Evolutionary conservation across 2,329 filamentous ascomycete species (phyloP).

Genomic region (Tolypocladium amazonense): DNA sequence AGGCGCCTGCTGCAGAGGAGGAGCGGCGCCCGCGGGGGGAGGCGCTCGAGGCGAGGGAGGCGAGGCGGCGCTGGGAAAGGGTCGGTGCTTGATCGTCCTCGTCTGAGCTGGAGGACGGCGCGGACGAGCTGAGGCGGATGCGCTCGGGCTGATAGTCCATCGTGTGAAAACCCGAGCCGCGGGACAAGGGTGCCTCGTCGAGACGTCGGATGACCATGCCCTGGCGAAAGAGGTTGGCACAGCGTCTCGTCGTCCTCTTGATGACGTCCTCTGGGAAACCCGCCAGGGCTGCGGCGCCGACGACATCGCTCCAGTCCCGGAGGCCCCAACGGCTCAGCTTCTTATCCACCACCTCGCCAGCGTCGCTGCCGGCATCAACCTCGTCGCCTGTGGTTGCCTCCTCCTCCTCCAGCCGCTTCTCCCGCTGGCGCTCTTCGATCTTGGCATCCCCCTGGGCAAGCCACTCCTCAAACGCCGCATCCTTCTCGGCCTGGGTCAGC

Average conservation of each 20-base stretch:
- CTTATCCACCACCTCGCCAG: constrained; percentile 8
- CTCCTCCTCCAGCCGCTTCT: constrained; percentile 4
- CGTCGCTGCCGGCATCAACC: constrained; percentile 7
- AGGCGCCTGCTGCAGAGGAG: background rate
- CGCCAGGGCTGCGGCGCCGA: constrained; percentile 65
- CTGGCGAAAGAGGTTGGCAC: constrained; percentile 64
- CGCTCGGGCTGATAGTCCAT: constrained; percentile 19
- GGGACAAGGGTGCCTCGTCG: constrained; percentile 18
- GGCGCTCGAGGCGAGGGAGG: background rate
- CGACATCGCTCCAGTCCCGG: constrained; percentile 76
- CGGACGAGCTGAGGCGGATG: constrained; percentile 9
- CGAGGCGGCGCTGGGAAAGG: constrained; percentile 13
- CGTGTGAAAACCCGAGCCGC: constrained; percentile 12
- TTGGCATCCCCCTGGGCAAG: constrained; percentile 15
- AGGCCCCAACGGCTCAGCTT: constrained; percentile 29
- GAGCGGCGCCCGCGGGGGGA: constrained; percentile 3
- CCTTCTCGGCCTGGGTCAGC: constrained; percentile 10
- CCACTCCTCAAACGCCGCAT: constrained; percentile 24
- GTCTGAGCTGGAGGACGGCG: constrained; percentile 7
- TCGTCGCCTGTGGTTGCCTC: constrained; percentile 3
- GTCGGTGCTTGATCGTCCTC: constrained; percentile 13
- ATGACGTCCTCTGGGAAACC: constrained; percentile 59
- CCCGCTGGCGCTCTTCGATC: background rate
- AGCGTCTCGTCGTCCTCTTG: constrained; percentile 60
- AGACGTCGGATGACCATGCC: constrained; percentile 55